These are phyloP conservation scores for Heritiera littoralis DNA, from an alignment of 345 rosid genomes.

Conservation along the genomic window DNA sequence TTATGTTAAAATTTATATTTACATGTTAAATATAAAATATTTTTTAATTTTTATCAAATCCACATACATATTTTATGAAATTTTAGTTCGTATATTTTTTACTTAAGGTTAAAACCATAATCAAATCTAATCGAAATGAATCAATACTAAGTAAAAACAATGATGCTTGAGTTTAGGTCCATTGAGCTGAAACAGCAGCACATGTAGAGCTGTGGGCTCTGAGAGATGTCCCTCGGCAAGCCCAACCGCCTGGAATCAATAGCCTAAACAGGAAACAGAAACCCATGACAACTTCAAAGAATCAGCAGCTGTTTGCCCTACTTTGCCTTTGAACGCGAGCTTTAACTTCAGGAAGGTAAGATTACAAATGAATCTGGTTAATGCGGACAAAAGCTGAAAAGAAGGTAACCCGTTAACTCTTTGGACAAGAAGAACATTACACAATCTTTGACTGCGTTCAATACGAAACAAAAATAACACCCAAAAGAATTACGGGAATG, in stretches of 20 bases:
- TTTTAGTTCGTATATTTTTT: no score
- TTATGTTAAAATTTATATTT: no score
- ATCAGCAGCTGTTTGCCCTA: not conserved
- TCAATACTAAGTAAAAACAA: not conserved
- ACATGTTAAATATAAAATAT: no score
- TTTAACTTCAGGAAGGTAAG: not conserved
- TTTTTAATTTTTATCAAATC: no score
- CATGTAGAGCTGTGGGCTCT: not conserved
- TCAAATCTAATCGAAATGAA: no score
- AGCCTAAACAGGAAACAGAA: not conserved
- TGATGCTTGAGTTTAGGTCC: not conserved
- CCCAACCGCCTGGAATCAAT: not conserved
- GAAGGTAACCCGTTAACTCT: not conserved
- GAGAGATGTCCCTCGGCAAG: not conserved
- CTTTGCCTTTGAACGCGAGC: not conserved
- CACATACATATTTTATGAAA: no score
- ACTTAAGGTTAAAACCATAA: no score
- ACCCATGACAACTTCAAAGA: not conserved
- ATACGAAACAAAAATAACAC: constrained; percentile 8
- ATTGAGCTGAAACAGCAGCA: not conserved
- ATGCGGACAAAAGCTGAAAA: no score
- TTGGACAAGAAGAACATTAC: not conserved
- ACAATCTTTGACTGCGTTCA: constrained; percentile 16
- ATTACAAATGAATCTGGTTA: not conserved
- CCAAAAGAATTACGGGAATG: constrained; percentile 7